phyloP scores from a whole-genome alignment of 164 flowering plant genomes.

The Stephania cephalantha region DNA sequence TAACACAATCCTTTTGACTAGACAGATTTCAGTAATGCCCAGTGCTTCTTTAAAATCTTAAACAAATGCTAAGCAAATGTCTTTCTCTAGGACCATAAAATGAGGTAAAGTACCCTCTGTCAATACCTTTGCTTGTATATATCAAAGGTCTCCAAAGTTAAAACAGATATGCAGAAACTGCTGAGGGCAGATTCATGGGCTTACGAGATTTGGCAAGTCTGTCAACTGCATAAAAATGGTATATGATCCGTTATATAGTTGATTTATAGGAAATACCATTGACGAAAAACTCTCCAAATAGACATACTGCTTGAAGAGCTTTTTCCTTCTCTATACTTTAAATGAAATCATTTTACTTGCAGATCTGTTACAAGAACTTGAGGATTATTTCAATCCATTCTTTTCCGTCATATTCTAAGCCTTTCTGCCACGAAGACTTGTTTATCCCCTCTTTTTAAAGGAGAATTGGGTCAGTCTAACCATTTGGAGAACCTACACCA shows the following conservation, averaged over 20 bases:
- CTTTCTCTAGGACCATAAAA: neutral
- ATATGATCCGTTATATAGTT: neutral
- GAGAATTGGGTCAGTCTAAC: neutral
- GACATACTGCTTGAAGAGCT: neutral
- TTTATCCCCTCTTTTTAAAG: neutral
- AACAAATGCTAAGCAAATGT: no score
- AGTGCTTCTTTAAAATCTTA: no score
- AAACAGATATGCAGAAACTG: neutral
- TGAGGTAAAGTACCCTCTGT: neutral
- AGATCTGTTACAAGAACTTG: neutral
- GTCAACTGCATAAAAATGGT: neutral
- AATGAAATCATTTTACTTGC: neutral
- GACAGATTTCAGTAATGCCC: no score
- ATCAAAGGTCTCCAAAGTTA: neutral
- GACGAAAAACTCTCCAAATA: neutral
- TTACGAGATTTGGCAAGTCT: neutral
- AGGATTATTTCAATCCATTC: neutral
- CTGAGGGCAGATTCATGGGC: neutral
- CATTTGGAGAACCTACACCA: neutral
- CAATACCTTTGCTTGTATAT: neutral
- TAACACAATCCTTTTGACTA: neutral
- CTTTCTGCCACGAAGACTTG: neutral
- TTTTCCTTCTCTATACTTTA: no score
- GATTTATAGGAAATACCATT: neutral
- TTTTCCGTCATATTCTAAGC: neutral